phyloP scores from a whole-genome alignment of 148 eudicot genomes.

The Diospyros kaki region DNA sequence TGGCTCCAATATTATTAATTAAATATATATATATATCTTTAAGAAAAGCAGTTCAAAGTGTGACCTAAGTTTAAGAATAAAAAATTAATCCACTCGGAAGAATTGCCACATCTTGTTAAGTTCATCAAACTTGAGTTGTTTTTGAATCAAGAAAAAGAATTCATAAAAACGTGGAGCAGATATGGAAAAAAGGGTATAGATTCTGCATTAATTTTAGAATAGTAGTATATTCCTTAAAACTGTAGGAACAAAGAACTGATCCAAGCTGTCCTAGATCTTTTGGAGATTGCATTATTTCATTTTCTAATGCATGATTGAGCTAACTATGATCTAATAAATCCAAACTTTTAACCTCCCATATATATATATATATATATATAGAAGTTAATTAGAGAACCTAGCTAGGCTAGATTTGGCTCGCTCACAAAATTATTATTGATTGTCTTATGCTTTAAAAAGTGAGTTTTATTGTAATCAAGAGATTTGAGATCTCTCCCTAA shows the following conservation, averaged over 20 bases:
- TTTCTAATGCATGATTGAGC: constrained; percentile 1
- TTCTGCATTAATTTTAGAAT: not conserved
- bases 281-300: not conserved
- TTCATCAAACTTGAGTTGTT: too few relatives aligned
- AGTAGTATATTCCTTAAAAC: not conserved
- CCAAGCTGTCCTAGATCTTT: not conserved
- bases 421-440: too few relatives aligned
- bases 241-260: not conserved
- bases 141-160: not conserved
- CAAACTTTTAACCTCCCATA: not conserved
- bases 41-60: not conserved
- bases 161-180: not conserved
- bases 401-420: too few relatives aligned
- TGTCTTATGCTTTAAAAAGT: too few relatives aligned
- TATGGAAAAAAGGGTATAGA: not conserved
- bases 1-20: not conserved
- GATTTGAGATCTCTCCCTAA: too few relatives aligned
- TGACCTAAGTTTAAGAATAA: not conserved
- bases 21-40: not conserved
- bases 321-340: not conserved
- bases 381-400: not conserved
- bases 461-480: too few relatives aligned
- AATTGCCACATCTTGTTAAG: not conserved
- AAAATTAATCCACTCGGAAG: not conserved
- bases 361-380: not conserved